Evolutionary conservation across 2,329 filamentous ascomycete genomes (phyloP).

Genomic region (Metarhizium album): DNA sequence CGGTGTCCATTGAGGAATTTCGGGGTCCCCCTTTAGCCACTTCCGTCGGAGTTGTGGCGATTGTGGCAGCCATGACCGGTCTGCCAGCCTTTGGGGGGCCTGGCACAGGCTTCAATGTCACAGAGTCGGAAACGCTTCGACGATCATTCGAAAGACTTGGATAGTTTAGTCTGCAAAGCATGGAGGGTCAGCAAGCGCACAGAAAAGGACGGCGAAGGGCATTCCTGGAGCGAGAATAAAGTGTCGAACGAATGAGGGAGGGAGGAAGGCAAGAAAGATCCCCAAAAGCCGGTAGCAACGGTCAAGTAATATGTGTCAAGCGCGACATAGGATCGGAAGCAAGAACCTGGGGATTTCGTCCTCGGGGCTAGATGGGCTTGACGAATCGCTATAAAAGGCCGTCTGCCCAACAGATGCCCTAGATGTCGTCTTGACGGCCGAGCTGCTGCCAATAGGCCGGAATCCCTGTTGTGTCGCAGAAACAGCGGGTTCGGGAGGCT

Average conservation of each 20-base stretch:
- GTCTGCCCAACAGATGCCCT: conserved; percentile 14
- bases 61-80: conserved; percentile 37
- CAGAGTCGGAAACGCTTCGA: conserved; percentile 32
- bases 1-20: conserved; percentile 86
- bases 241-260: too few relatives aligned
- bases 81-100: conserved; percentile 26
- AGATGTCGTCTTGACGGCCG: conserved; percentile 4
- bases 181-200: neutral
- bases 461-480: conserved; percentile 16
- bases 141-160: conserved; percentile 35
- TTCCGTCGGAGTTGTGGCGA: conserved; percentile 29
- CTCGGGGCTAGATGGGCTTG: conserved; percentile 23
- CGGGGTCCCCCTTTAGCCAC: conserved; percentile 40
- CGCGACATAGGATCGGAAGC: conserved; percentile 4
- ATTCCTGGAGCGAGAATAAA: neutral
- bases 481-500: conserved; percentile 19
- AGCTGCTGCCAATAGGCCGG: conserved; percentile 8
- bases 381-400: conserved; percentile 27
- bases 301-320: neutral
- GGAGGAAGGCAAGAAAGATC: neutral
- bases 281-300: neutral
- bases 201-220: neutral
- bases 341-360: conserved; percentile 23
- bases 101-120: conserved; percentile 32
- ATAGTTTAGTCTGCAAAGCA: conserved; percentile 15